Percentiles rank a stretch among this genome's conserved stretches.
Evolutionary conservation across 441 rosid species (phyloP).

Genomic region (Oxalis stricta): DNA sequence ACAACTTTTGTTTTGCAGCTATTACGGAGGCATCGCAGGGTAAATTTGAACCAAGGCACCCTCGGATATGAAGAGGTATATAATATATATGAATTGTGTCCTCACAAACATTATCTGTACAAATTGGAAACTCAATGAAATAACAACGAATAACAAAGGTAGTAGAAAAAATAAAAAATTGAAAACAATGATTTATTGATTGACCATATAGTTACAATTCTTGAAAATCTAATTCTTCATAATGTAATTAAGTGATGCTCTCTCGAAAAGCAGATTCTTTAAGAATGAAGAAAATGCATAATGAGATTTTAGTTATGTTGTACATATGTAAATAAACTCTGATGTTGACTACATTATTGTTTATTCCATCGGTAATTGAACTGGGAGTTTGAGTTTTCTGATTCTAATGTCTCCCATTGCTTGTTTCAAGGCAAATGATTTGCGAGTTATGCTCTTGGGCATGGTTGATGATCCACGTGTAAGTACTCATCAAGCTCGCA

Average conservation of each 20-base stretch:
- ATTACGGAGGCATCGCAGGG: slow-evolving; percentile 54
- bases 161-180: no score
- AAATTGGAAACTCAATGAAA: no score
- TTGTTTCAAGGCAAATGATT: slow-evolving; percentile 41
- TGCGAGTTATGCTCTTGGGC: slow-evolving; percentile 66
- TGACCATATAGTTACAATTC: neutral
- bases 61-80: slow-evolving; percentile 50
- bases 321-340: no score
- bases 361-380: no score
- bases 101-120: no score
- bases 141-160: neutral
- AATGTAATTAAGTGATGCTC: neutral
- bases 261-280: neutral
- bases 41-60: slow-evolving; percentile 37
- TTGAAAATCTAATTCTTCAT: neutral
- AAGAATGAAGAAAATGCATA: neutral
- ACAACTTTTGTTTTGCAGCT: slow-evolving; percentile 28
- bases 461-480: slow-evolving; percentile 82
- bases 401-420: slow-evolving; percentile 8
- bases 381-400: slow-evolving; percentile 8
- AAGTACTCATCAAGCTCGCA: slow-evolving; percentile 72
- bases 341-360: no score
- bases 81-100: slow-evolving; percentile 2
- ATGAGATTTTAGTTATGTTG: no score
- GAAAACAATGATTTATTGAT: neutral